These are phyloP conservation scores for Mrakia hoshinonis DNA, from an alignment of 768 basidiomycete genomes.

Conservation along the genomic window DNA sequence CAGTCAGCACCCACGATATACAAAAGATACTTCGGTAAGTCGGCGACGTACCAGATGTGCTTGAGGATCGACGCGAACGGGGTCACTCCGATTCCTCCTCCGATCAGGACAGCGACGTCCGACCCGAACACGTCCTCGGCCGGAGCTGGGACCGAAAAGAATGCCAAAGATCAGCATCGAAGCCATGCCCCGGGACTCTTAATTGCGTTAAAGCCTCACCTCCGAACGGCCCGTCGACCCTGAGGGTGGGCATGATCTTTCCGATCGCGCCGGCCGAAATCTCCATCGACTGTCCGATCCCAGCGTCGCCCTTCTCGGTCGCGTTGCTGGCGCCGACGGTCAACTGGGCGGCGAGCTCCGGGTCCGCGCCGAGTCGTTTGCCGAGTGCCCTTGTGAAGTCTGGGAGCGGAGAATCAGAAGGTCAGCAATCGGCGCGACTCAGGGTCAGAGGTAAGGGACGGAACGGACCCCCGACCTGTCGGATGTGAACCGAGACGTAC, in stretches of 20 bases:
- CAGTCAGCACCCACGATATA: no score
- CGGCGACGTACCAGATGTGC: slow-evolving; percentile 61
- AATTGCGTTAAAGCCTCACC: slow-evolving; percentile 3
- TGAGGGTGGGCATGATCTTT: slow-evolving; percentile 33
- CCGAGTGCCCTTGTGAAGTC: slow-evolving; percentile 55
- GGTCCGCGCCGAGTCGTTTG: slow-evolving; percentile 58
- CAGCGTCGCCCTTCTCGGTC: slow-evolving; percentile 43
- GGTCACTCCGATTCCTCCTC: slow-evolving; percentile 91
- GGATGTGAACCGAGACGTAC: slow-evolving; percentile 82
- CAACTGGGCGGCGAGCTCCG: slow-evolving; percentile 29
- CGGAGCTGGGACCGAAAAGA: slow-evolving; percentile 48
- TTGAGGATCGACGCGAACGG: slow-evolving; percentile 92
- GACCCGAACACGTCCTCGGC: slow-evolving; percentile 80
- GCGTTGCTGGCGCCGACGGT: slow-evolving; percentile 45
- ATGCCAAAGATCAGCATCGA: no score
- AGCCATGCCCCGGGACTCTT: no score
- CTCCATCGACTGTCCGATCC: slow-evolving; percentile 6
- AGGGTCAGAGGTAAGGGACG: not conserved
- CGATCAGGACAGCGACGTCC: slow-evolving; percentile 83
- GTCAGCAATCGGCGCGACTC: not conserved
- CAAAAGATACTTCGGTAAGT: not conserved
- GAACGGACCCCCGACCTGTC: slow-evolving; percentile 69
- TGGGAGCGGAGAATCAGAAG: not conserved
- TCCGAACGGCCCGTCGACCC: slow-evolving; percentile 33
- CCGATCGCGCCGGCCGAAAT: slow-evolving; percentile 29